Evolutionary conservation across 169 alveolate genomes (phyloP).

Genomic region (Eimeria maxima): DNA sequence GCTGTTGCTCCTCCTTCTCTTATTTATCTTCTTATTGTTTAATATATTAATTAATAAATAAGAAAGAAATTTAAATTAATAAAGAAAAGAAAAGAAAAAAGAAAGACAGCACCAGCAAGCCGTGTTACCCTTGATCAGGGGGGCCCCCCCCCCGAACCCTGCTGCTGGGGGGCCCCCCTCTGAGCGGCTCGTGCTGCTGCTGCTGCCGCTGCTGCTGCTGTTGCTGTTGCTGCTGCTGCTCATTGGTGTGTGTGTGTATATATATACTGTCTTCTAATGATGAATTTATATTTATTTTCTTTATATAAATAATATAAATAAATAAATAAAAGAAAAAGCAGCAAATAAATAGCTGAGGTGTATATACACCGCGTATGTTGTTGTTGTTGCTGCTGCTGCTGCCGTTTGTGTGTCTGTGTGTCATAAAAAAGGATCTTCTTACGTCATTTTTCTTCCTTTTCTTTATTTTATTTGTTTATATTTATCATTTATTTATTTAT

Average conservation of each 20-base stretch:
- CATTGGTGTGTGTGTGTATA: not conserved
- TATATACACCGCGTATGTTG: not conserved
- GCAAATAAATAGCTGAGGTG: not conserved
- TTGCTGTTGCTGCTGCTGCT: constrained; percentile 2
- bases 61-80: not conserved
- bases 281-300: not conserved
- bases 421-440: too few species aligned
- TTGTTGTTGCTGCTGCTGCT: constrained; percentile 16
- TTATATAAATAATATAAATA: not conserved
- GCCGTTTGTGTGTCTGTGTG: not conserved
- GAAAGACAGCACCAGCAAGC: too few species aligned
- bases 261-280: not conserved
- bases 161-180: constrained; percentile 14
- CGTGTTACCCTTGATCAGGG: not conserved
- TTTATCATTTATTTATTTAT: not conserved
- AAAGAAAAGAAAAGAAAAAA: not conserved
- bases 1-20: too few species aligned
- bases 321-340: not conserved
- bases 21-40: too few species aligned
- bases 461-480: not conserved
- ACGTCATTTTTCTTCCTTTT: too few species aligned
- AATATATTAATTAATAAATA: too few species aligned
- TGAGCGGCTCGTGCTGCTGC: constrained; percentile 24
- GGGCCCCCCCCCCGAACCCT: constrained; percentile 32
- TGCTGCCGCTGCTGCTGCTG: constrained; percentile 38